Evolutionary conservation across 176 grass and related monocot genomes (phyloP).

Genomic region (Bolboschoenus planiculmis): DNA sequence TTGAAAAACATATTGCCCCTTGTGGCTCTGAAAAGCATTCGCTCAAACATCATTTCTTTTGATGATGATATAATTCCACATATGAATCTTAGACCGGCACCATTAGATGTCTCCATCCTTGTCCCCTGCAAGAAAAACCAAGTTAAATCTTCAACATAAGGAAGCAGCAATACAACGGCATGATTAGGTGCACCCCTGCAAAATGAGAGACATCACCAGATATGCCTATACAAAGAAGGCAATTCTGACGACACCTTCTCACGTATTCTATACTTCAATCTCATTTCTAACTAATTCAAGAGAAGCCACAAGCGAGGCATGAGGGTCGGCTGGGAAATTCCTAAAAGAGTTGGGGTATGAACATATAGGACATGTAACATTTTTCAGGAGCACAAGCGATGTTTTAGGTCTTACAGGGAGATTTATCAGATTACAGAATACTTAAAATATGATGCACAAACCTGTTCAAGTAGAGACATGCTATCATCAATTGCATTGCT

Average conservation of each 20-base stretch:
- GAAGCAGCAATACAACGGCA: not conserved
- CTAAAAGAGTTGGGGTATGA: constrained; percentile 15
- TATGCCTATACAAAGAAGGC: not conserved
- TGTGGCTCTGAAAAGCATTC: constrained; percentile 96
- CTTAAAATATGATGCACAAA: constrained; percentile 17
- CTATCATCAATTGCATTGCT: constrained; percentile 46
- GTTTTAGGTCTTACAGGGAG: not conserved
- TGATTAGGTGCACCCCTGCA: not conserved
- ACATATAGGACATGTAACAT: constrained; percentile 2
- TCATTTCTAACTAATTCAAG: not conserved
- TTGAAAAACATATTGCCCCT: constrained; percentile 99
- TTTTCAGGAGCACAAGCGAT: constrained; percentile 4
- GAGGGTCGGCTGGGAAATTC: not conserved
- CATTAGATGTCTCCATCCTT: constrained; percentile 41
- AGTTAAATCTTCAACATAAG: constrained; percentile 11
- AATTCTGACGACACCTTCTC: not conserved
- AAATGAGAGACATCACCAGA: not conserved
- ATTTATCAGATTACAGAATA: not conserved
- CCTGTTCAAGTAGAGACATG: constrained; percentile 89
- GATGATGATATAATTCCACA: constrained; percentile 86
- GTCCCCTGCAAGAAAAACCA: constrained; percentile 38
- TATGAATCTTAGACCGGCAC: constrained; percentile 89
- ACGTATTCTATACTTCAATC: not conserved
- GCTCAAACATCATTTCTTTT: constrained; percentile 92
- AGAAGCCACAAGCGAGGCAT: not conserved